Base-by-base conservation (phyloP, 1,284 basidiomycete species). In the Ganoderma multipileum region DNA sequence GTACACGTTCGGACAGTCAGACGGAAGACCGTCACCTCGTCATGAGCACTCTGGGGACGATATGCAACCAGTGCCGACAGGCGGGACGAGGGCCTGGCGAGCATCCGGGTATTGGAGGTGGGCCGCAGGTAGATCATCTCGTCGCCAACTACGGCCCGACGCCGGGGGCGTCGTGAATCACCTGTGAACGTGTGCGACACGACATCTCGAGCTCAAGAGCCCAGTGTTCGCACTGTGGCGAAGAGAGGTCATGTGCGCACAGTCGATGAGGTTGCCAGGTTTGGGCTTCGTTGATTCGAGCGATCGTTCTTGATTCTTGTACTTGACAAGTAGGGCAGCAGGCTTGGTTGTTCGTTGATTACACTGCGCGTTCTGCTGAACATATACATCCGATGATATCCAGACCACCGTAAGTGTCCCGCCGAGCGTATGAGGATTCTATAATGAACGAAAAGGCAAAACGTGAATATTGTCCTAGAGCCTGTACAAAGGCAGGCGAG, bases 21-120 rank as follows among this genome's bases (percentile, higher is more conserved):
- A 63, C 58, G 14, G 70, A 71, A 6, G 71, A 73, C 1, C 72
- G 68, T 20, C 69, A 70, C n/a, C 59, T 73, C 36, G 57, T 73
- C 54, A 72, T 72, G 70, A 66, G 66, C 23, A 50, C 16, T 1
- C 39, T 4, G 8, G 14, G 30, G n/a, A 42, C n/a, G 4, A 59
- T 68, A 0, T 73, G 69, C 33, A 23, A 14, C 6, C 44, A 26
- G 8, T 71, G 69, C 55, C 47, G 11, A 11, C 60, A 36, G 44
- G 33, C 42, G 5, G 66, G 72, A 4, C 66, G 69, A 6, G 63
- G 60, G 6, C 26, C n/a, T 23, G 38, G 39, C 2, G 44, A 62
- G 58, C 69, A 72, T 23, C 68, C 66, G 2, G 66, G 64, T 7
- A 23, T 42, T 0, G 36, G 58, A 12, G 54, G 28, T 11, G 38